These are phyloP conservation scores for Ceratobasidium papillatum DNA, from an alignment of 1,284 basidiomycete genomes.

Conservation along the genomic window DNA sequence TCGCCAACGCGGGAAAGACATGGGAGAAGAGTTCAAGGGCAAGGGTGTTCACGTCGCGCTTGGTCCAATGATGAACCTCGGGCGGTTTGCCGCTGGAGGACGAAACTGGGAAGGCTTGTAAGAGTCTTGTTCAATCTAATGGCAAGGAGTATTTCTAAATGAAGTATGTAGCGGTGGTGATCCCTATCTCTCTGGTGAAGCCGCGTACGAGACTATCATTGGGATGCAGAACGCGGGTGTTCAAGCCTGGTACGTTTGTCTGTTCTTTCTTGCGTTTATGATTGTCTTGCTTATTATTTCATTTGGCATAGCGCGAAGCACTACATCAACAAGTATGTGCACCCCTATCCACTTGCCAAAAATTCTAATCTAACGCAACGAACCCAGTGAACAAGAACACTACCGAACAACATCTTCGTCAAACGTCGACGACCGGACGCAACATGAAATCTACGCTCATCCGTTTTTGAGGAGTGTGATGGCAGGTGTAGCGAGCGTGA, in stretches of 20 bases:
- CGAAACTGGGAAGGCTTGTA: conserved; percentile 45
- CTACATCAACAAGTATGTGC: conserved; percentile 44
- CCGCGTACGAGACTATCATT: conserved; percentile 45
- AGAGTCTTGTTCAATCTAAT: no score
- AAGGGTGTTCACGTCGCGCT: conserved; percentile 46
- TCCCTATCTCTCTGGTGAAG: conserved; percentile 46
- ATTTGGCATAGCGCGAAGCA: conserved; percentile 44
- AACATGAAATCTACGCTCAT: conserved; percentile 76
- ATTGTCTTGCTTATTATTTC: neutral
- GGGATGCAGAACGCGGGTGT: conserved; percentile 46
- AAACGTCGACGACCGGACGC: conserved; percentile 46
- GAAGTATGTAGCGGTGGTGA: conserved; percentile 41
- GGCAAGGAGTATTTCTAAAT: no score
- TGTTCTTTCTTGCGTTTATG: no score
- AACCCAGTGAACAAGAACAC: conserved; percentile 44
- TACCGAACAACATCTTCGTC: conserved; percentile 43
- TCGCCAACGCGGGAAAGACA: conserved; percentile 42
- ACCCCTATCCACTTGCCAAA: neutral
- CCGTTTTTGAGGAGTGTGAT: conserved; percentile 78
- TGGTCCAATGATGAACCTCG: conserved; percentile 41
- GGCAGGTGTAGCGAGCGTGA: conserved; percentile 78
- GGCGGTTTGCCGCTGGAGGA: conserved; percentile 41
- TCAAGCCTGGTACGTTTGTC: conserved; percentile 42
- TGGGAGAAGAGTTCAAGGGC: conserved; percentile 45
- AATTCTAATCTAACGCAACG: neutral